Percentiles rank a stretch among this genome's conserved stretches.
Conservation (phyloP, 2,329 filamentous ascomycete genomes). For the Ophiocordyceps polyrhachis-furcata region DNA sequence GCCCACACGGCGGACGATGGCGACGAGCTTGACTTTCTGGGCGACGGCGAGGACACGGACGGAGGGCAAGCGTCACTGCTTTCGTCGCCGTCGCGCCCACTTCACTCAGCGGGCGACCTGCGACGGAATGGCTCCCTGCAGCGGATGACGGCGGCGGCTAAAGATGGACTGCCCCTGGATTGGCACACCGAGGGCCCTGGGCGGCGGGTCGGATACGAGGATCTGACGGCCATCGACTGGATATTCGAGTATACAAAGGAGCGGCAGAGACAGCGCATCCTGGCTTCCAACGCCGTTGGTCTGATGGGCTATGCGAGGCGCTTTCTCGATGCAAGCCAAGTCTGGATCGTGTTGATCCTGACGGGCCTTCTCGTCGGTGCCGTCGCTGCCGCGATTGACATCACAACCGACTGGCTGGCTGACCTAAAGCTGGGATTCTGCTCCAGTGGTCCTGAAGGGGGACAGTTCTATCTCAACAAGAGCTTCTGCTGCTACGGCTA, state of each 20-base stretch:
- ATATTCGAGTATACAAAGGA: slow-evolving; percentile 98
- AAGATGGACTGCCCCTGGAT: slow-evolving; percentile 39
- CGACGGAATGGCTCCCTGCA: background rate
- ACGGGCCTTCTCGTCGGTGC: slow-evolving; percentile 85
- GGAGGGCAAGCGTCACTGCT: slow-evolving; percentile 16
- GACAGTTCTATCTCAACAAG: slow-evolving; percentile 94
- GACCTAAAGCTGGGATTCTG: slow-evolving; percentile 93
- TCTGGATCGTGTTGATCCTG: slow-evolving; percentile 91
- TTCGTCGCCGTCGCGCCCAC: slow-evolving; percentile 26
- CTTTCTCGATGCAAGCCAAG: slow-evolving; percentile 76
- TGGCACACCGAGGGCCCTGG: slow-evolving; percentile 87
- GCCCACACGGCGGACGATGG: slow-evolving; percentile 16
- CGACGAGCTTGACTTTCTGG: slow-evolving; percentile 28
- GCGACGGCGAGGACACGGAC: slow-evolving; percentile 19
- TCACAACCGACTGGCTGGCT: slow-evolving; percentile 89
- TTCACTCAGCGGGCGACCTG: slow-evolving; percentile 8
- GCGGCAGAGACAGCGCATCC: slow-evolving; percentile 63
- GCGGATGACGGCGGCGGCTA: slow-evolving; percentile 9
- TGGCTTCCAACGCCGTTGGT: slow-evolving; percentile 51
- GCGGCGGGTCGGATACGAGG: slow-evolving; percentile 80
- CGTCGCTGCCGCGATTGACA: slow-evolving; percentile 85
- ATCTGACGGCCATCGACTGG: slow-evolving; percentile 97
- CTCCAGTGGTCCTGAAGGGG: slow-evolving; percentile 65
- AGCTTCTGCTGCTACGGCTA: slow-evolving; percentile 97
- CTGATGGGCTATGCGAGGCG: slow-evolving; percentile 54